These are phyloP conservation scores for Lactarius psammicola DNA, from an alignment of 768 basidiomycete genomes.

Conservation along the genomic window DNA sequence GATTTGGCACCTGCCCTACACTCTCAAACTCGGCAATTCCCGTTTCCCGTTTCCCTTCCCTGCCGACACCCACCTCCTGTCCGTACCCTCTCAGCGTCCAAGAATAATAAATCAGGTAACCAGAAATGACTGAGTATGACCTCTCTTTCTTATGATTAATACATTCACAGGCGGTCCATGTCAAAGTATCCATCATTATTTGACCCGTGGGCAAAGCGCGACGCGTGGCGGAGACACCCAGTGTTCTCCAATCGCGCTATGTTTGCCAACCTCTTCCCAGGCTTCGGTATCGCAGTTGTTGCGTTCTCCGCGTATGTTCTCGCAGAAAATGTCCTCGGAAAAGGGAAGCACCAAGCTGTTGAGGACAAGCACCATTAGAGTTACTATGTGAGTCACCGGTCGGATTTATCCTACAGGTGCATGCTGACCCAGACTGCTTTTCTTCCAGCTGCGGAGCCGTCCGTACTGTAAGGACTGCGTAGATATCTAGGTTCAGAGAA, in stretches of 20 bases:
- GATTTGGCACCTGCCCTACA: conserved; percentile 59
- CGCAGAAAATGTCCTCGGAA: conserved; percentile 61
- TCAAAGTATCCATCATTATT: conserved; percentile 64
- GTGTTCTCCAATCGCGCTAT: conserved; percentile 83
- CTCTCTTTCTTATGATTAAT: not conserved
- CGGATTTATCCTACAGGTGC: not conserved
- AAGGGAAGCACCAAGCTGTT: conserved; percentile 29
- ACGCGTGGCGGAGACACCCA: conserved; percentile 90
- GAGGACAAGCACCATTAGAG: conserved; percentile 25
- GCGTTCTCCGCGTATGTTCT: conserved; percentile 91
- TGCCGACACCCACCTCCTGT: not conserved
- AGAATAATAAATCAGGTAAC: not conserved
- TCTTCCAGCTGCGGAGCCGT: not conserved
- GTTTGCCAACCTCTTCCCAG: conserved; percentile 91
- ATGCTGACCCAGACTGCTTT: not conserved
- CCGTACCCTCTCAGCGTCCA: not conserved
- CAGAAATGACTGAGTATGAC: not conserved
- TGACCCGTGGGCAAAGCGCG: conserved; percentile 92
- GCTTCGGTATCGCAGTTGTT: conserved; percentile 88
- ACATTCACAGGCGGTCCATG: conserved; percentile 13
- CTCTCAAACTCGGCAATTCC: conserved; percentile 26
- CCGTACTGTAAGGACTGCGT: not conserved
- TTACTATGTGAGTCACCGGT: not conserved
- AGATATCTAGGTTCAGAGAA: not conserved
- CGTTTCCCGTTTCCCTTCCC: conserved; percentile 5